A percentile compares a stretch with the other conserved stretches of the same genome.
phyloP scores from a whole-genome alignment of 2,329 filamentous ascomycete genomes.

The Colletotrichum eleusines region DNA sequence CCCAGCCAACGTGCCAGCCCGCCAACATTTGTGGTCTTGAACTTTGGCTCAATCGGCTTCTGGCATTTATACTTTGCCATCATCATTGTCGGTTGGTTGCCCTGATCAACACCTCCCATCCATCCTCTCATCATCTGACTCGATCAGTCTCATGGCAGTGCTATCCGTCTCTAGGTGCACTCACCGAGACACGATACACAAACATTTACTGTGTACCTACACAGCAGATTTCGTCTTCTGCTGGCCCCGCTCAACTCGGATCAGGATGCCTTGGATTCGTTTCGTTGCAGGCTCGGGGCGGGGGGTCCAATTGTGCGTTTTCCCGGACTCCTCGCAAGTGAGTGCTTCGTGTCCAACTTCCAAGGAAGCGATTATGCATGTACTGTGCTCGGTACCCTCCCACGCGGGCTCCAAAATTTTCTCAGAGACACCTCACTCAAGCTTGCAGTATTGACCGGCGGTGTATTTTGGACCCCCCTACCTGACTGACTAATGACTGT shows the following conservation, averaged over 20 bases:
- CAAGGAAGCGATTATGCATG: not conserved
- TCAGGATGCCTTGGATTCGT: not conserved
- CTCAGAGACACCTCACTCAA: too few species aligned
- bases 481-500: too few species aligned
- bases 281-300: not conserved
- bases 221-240: not conserved
- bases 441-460: too few species aligned
- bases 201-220: not conserved
- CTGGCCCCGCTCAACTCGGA: not conserved
- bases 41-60: not conserved
- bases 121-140: constrained; percentile 1
- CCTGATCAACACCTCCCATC: not conserved
- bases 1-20: not conserved
- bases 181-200: not conserved
- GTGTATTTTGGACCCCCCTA: too few species aligned
- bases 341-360: too few species aligned
- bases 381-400: not conserved
- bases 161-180: not conserved
- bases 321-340: not conserved
- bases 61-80: constrained; percentile 5
- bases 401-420: too few species aligned
- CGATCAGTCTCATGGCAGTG: not conserved
- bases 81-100: not conserved
- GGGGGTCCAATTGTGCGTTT: not conserved
- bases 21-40: too few species aligned